These are phyloP conservation scores for Leccinellum albellum DNA, from an alignment of 768 basidiomycete species.

Conservation along the genomic window DNA sequence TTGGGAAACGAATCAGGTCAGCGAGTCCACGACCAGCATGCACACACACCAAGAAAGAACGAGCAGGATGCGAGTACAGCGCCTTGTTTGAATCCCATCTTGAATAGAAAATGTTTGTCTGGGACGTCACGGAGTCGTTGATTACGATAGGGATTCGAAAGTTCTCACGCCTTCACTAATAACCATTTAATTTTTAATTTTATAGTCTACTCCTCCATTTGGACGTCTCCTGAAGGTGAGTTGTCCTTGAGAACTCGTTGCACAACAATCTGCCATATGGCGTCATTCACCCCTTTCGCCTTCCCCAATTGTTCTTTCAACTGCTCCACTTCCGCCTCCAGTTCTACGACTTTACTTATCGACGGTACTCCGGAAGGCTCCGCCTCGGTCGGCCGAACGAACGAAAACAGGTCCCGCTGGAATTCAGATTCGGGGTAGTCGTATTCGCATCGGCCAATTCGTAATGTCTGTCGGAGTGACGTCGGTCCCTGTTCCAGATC, in stretches of 20 bases:
- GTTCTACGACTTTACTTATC: constrained; percentile 57
- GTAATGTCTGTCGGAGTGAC: constrained; percentile 13
- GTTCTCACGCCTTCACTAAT: constrained; percentile 20
- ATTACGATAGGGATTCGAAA: neutral
- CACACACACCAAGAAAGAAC: constrained; percentile 80
- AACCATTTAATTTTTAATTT: neutral
- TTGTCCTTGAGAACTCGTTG: constrained; percentile 47
- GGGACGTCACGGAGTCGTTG: neutral
- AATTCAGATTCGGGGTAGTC: constrained; percentile 54
- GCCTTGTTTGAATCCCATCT: constrained; percentile 87
- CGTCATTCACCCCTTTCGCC: constrained; percentile 89
- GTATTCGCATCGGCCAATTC: constrained; percentile 19
- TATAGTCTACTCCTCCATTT: constrained; percentile 12
- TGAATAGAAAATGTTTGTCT: neutral
- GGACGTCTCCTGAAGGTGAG: neutral
- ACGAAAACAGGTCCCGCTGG: constrained; percentile 61
- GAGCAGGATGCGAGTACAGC: constrained; percentile 84
- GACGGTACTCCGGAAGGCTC: constrained; percentile 35
- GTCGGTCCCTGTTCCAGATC: neutral
- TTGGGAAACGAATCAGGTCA: constrained; percentile 22
- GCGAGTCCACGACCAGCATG: constrained; percentile 15
- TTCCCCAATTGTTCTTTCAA: constrained; percentile 70
- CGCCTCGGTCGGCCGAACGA: constrained; percentile 45
- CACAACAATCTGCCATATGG: constrained; percentile 88
- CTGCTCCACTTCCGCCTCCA: constrained; percentile 67